Evolutionary conservation across 345 rosid species (phyloP), one percentile per base, ranked within the genome.

Genomic region (Citrus australasica): DNA sequence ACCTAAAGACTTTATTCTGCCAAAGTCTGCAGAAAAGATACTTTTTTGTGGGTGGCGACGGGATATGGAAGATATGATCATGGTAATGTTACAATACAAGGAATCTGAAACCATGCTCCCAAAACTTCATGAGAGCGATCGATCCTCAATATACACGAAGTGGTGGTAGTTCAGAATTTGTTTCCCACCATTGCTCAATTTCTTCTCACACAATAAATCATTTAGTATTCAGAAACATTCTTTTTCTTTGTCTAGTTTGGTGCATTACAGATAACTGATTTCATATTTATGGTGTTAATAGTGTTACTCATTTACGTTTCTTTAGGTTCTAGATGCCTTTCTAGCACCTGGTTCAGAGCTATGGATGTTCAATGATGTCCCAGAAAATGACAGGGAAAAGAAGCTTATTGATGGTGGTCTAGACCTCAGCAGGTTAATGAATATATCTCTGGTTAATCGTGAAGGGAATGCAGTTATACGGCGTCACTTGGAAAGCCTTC

Each of bases 281-380:
- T 71, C 0, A 6, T 13, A 67, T 21, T 4, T 3, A 21, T 27
- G 32, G 6, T 35, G 21, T 28, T 13, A 37, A 53, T 21, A 64
- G 16, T 35, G 53, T 65, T 75, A 46, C 60, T 82, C 8, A 28
- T 74, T 37, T 55, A 61, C 86, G 48, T 70, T 82, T 67, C 22
- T 78, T 66, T 79, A 90, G 93, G 95, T 88, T 71, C 78, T 92
- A 89, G 95, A 92, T 83, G 93, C 92, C 30, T 87, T 83, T 78
- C 82, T 92, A 61, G 93, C 95, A 76, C 85, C 82, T 51, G 88
- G 83, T 55, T 92, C 95, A 35, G 95, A 92, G 85, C 95, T 88
- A n/a, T 92, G 95, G 93, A 90, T 92, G 95, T 92, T 92, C 88
- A 92, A 92, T 77, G 92, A 92, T 32, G 95, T 92, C 76, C 87